Evolutionary conservation across 2,329 filamentous ascomycete species (phyloP).

Genomic region (Verticillium klebahnii): DNA sequence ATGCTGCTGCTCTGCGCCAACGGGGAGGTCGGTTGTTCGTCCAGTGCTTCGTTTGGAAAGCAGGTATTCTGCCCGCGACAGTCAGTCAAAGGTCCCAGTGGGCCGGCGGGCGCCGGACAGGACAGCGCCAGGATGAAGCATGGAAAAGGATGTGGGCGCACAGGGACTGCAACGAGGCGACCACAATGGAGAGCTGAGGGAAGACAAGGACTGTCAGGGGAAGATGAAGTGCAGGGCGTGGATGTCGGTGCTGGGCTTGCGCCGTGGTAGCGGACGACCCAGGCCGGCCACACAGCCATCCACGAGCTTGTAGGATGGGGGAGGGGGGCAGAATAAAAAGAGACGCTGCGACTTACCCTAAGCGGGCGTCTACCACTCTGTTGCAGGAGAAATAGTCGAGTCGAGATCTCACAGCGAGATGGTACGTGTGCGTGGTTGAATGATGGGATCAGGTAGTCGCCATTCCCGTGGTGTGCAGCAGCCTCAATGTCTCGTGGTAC

Average conservation of each 20-base stretch:
- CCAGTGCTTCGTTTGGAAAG: slow-evolving; percentile 1
- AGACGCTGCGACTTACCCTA: not conserved
- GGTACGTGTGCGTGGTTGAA: not conserved
- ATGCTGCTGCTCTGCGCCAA: slow-evolving; percentile 1
- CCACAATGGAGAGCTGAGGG: slow-evolving; percentile 5
- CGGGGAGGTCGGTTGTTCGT: slow-evolving; percentile 3
- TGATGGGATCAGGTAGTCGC: slow-evolving; percentile 11
- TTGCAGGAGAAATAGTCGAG: not conserved
- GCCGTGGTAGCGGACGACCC: not conserved
- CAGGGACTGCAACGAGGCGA: slow-evolving; percentile 5
- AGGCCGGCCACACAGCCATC: not conserved
- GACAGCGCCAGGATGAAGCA: not conserved
- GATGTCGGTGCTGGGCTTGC: slow-evolving; percentile 7
- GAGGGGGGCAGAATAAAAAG: not conserved
- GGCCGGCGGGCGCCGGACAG: not conserved
- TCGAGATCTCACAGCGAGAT: not conserved
- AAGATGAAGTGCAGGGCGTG: slow-evolving; percentile 4
- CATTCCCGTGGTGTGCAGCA: slow-evolving; percentile 5
- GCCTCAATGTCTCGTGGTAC: slow-evolving; percentile 13
- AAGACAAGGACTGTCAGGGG: slow-evolving; percentile 6
- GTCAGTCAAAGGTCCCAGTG: not conserved
- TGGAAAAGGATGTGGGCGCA: slow-evolving; percentile 2
- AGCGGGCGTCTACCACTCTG: not conserved
- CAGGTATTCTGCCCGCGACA: not conserved
- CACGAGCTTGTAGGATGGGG: not conserved